Evolutionary conservation across 495 filamentous ascomycete species (phyloP), one percentile per base, ranked within the genome.

Genomic region (Aspergillus nanangensis): DNA sequence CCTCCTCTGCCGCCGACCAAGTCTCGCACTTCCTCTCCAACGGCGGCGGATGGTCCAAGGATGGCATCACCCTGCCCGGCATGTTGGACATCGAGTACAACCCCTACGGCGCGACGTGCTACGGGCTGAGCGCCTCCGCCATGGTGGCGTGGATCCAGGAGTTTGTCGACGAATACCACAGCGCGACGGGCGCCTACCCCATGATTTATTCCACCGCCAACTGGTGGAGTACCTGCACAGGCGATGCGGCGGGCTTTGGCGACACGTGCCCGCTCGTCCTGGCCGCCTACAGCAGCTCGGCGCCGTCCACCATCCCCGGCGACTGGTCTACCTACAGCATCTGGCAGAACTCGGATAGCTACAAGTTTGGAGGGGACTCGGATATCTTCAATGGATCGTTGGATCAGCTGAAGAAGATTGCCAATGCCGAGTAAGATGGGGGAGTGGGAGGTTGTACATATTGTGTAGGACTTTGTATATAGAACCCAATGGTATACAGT

Each of bases 51-150:
- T 82, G 79, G 80, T 65, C 66, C n/a, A 51, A 36, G n/a, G 80
- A 84, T 44, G 76, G 76, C 19, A 75, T 75, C 48, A 82, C 80
- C 3, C 68, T 84, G 0, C 80, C 80, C 0, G 80, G 80, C 2
- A 82, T 83, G 79, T 67, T 84, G 3, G 80, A 82, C 56, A 63
- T 83, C 22, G 80, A 83, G 61, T 67, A 63, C 50, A 58, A 60
- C 23, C 49, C 61, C 33, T 56, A 59, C 18, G 62, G 67, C 24
- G 41, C 50, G 10, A 62, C 56, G 8, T 81, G 78, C 55, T 76
- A 65, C 50, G 76, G 77, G 2, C 61, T 81, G 35, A 67, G 60
- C 9, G 17, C 57, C 7, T 57, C 60, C 13, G 58, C 54, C 17
- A 81, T 81, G 69, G 74, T 80, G 0, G 50, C 59, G 9, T 84